Evolutionary conservation across 371 early-diverging fungal genomes (phyloP), one percentile per base, ranked within the genome.

Genomic region (Neoconidiobolus thromboides): DNA sequence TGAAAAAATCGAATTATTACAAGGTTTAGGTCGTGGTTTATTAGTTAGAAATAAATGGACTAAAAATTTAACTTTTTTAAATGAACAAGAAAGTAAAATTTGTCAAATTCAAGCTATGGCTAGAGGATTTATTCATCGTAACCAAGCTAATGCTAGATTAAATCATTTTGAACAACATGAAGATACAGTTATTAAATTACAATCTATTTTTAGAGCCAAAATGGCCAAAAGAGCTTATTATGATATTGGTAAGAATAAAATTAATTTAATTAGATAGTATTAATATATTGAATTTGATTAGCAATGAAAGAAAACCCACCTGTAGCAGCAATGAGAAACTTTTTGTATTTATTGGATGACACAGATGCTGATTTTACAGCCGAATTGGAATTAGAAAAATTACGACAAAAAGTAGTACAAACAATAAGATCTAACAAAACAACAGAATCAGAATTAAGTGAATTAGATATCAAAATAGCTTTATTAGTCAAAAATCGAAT

Each of bases 401-500:
- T 93, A 58, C 80, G 92, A 5, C 89, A 92, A 60, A 67, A 77
- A 48, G 91, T 90, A 0, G 83, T 96, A 64, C 82, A 81, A 58
- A 76, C 76, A 43, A 96, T 96, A 62, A 78, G 91, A 7, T 93
- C 96, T 62, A 97, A 94, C 71, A 82, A 83, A 48, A 74, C 79
- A 46, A 70, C 85, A 7, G 93, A 96, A 62, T 71, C 76, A 0
- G 80, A 88, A 46, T 71, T 99, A 26, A 91, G 82, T 61, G 83
- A 86, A 15, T 75, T 97, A 1, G 98, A 99, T 64, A 83, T 89
- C 60, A 96, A 96, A 69, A 96, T 99, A 62, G 89, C 96, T 7
- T 76, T 99, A 14, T 80, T 99, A 26, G 84, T 98, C 43, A 86
- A 91, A 63, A 99, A 99, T 71, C 89, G 90, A 55, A 90, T 96